Conservation (phyloP, 2,329 filamentous ascomycete genomes). For the Trichoderma sp. region DNA sequence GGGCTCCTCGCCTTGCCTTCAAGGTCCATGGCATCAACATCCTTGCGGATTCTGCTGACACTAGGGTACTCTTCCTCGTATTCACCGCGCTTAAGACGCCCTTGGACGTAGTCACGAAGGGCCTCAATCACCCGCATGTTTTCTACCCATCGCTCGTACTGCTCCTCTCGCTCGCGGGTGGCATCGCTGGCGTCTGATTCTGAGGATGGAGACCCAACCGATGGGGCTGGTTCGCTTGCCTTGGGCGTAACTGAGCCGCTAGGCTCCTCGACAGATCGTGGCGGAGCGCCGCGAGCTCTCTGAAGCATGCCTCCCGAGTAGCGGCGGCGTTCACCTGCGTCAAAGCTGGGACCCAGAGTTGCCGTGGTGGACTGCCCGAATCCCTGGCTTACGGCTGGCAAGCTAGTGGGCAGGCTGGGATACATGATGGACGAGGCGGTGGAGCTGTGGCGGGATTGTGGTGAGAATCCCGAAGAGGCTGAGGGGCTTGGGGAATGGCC, state of each 20-base stretch:
- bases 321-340: constrained; percentile 59
- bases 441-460: constrained; percentile 59
- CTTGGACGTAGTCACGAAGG: constrained; percentile 55
- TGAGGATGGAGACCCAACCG: constrained; percentile 53
- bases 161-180: constrained; percentile 56
- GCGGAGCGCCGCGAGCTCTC: constrained; percentile 45
- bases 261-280: constrained; percentile 29
- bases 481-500: constrained; percentile 72
- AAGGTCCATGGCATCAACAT: constrained; percentile 38
- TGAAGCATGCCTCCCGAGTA: constrained; percentile 67
- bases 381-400: constrained; percentile 64
- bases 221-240: constrained; percentile 40
- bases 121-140: constrained; percentile 64
- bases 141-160: constrained; percentile 63
- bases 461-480: constrained; percentile 63
- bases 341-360: constrained; percentile 66
- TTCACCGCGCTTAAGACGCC: constrained; percentile 55
- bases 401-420: constrained; percentile 57
- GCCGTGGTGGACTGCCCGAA: constrained; percentile 68
- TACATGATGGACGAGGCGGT: constrained; percentile 64
- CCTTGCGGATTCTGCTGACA: constrained; percentile 20
- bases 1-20: constrained; percentile 34
- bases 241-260: constrained; percentile 45
- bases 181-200: constrained; percentile 52
- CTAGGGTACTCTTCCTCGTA: constrained; percentile 40